Base-by-base conservation (phyloP, 2,329 filamentous ascomycete species). In the Fusarium odoratissimum region DNA sequence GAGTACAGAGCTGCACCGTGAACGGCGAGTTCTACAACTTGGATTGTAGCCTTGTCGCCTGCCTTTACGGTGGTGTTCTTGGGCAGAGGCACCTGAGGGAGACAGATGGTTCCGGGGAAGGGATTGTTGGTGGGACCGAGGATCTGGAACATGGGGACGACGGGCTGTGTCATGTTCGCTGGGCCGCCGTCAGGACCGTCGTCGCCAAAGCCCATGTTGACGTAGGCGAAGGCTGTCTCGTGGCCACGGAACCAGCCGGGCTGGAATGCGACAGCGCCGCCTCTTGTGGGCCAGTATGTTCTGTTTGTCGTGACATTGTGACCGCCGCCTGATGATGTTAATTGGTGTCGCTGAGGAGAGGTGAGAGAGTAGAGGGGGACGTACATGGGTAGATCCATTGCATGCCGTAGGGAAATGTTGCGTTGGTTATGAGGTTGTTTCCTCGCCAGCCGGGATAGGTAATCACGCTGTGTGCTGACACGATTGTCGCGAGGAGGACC, bases 191-290 rank as follows among this genome's bases (percentile, higher is more conserved):
- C 86, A 21, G 90, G 90, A 0, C 88, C 90, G 14, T 88, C 86
- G 38, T 88, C 94, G 73, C 93, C 94, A 73, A 95, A 90, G 74
- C 96, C 96, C 61, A 98, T 87, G 85, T 98, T 98, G 83, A 98
- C 86, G 84, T 97, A 97, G 80, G 97, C 88, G 76, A 94, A 89
- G 23, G 95, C 95, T 10, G 90, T 91, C 40, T 89, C 82, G 81
- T 98, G 96, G 72, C 96, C 96, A 65, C 91, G 91, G 86, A 98
- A 98, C 96, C 96, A 98, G 78, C 95, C 96, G 0, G 96, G 96
- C 80, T 98, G 95, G 77, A 98, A 88, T 55, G 94, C 89, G 68
- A 99, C 79, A n/a, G 95, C 94, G 70, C 96, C 96, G 75, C 96
- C 96, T 35, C 84, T 89, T 55, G 94, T 88, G 21, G 96, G 95